Percentiles rank a stretch among this genome's conserved stretches.
phyloP scores from a whole-genome alignment of 306 rosid genomes.

The Gastrolobium villosum region DNA sequence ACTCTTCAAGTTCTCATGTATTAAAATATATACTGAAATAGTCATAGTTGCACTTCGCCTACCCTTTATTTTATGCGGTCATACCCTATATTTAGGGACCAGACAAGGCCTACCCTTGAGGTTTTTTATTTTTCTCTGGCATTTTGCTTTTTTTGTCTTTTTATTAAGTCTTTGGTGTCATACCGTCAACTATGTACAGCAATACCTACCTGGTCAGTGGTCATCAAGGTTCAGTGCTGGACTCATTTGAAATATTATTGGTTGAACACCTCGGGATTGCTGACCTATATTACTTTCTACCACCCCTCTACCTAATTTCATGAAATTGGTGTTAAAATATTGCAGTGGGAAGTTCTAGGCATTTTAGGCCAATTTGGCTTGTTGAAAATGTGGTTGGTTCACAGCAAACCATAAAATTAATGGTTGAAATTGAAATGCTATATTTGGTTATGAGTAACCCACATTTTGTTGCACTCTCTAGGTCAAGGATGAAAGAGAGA shows the following conservation, averaged over 20 bases:
- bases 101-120: conserved; percentile 6
- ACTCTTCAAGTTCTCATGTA: conserved; percentile 51
- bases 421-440: conserved; percentile 4
- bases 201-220: conserved; percentile 43
- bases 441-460: background rate
- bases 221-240: conserved; percentile 41
- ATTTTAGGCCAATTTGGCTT: conserved; percentile 12
- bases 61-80: conserved; percentile 34
- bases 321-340: conserved; percentile 32
- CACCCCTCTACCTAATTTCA: conserved; percentile 29
- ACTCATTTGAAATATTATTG: conserved; percentile 17
- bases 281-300: conserved; percentile 16
- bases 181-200: conserved; percentile 44
- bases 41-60: conserved; percentile 36
- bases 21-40: conserved; percentile 44
- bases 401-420: background rate
- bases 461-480: background rate
- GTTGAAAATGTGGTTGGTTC: conserved; percentile 19
- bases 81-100: conserved; percentile 36
- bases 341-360: background rate
- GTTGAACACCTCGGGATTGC: conserved; percentile 37
- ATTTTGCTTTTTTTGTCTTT: conserved; percentile 17
- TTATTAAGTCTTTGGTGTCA: conserved; percentile 17
- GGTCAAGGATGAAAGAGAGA: background rate
- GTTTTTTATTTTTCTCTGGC: conserved; percentile 24